Evolutionary conservation across 1,139 yeast species (phyloP).

Genomic region (Nakaseomyces kungkrabaensis): DNA sequence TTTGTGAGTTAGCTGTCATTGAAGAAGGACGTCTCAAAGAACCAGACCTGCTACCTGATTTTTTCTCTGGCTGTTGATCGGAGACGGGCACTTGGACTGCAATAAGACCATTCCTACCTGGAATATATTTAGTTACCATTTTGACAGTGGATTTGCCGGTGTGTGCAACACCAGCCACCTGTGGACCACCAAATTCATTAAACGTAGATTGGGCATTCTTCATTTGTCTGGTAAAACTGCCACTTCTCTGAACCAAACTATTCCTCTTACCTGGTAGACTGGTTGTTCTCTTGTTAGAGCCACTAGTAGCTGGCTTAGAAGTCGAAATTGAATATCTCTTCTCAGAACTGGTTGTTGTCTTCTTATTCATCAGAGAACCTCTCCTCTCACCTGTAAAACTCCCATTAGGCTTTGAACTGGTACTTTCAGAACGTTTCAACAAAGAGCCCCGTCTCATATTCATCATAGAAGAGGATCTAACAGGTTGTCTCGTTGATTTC

Average conservation of each 20-base stretch:
- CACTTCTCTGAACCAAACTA: constrained; percentile 3
- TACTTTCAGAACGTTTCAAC: background rate
- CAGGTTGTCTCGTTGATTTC: constrained; percentile 14
- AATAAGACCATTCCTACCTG: constrained; percentile 39
- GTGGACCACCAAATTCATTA: constrained; percentile 24
- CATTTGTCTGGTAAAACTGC: constrained; percentile 2
- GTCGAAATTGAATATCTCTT: background rate
- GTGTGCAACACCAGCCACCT: constrained; percentile 10
- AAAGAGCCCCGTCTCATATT: constrained; percentile 3
- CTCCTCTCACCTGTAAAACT: background rate
- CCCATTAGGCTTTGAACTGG: background rate
- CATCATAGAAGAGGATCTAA: constrained; percentile 9
- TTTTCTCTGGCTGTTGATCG: constrained; percentile 10
- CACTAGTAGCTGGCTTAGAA: background rate
- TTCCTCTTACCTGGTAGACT: constrained; percentile 11
- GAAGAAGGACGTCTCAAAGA: constrained; percentile 6
- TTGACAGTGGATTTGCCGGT: constrained; percentile 6
- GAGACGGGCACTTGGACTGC: constrained; percentile 38
- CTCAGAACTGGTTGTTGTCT: background rate
- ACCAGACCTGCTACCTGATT: background rate
- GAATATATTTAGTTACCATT: constrained; percentile 37
- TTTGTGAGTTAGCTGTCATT: background rate
- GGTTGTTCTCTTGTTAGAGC: constrained; percentile 9
- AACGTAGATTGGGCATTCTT: constrained; percentile 18
- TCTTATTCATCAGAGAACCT: background rate